These are phyloP conservation scores for Linderina pennispora DNA, from an alignment of 192 early-diverging fungal genomes.

Conservation along the genomic window DNA sequence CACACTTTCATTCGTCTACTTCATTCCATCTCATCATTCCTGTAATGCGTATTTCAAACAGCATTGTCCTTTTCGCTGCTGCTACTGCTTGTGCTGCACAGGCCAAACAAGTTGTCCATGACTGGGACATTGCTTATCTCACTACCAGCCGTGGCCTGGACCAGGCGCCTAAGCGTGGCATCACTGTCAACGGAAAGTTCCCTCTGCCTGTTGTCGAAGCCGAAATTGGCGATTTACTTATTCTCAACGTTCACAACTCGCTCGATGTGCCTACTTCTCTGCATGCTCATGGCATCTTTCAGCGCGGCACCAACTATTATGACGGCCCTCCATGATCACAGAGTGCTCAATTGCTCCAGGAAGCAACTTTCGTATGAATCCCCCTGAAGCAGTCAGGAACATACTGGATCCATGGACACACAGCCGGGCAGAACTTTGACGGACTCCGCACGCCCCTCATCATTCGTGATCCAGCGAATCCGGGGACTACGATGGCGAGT, in stretches of 20 bases:
- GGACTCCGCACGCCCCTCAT: slow-evolving; percentile 69
- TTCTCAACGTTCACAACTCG: slow-evolving; percentile 47
- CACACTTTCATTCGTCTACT: too few species aligned
- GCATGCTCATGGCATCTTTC: slow-evolving; percentile 72
- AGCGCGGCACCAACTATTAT: slow-evolving; percentile 56
- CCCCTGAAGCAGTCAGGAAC: slow-evolving; percentile 63
- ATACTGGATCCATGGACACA: slow-evolving; percentile 79
- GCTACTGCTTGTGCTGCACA: too few species aligned
- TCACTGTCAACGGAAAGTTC: not conserved
- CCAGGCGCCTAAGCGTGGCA: not conserved
- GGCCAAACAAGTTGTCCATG: not conserved
- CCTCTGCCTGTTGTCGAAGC: not conserved
- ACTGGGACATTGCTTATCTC: not conserved
- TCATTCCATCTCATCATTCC: too few species aligned
- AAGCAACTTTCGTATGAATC: slow-evolving; percentile 60
- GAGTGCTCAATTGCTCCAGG: slow-evolving; percentile 70
- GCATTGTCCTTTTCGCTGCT: too few species aligned
- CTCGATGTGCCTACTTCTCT: slow-evolving; percentile 57
- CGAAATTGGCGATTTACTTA: not conserved
- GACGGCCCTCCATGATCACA: slow-evolving; percentile 65
- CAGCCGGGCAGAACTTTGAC: slow-evolving; percentile 67
- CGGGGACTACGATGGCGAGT: slow-evolving; percentile 55
- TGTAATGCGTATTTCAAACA: too few species aligned
- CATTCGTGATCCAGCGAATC: slow-evolving; percentile 51
- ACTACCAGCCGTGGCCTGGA: not conserved